Conservation (phyloP, 768 basidiomycete genomes). For the Agrocybe praecox region DNA sequence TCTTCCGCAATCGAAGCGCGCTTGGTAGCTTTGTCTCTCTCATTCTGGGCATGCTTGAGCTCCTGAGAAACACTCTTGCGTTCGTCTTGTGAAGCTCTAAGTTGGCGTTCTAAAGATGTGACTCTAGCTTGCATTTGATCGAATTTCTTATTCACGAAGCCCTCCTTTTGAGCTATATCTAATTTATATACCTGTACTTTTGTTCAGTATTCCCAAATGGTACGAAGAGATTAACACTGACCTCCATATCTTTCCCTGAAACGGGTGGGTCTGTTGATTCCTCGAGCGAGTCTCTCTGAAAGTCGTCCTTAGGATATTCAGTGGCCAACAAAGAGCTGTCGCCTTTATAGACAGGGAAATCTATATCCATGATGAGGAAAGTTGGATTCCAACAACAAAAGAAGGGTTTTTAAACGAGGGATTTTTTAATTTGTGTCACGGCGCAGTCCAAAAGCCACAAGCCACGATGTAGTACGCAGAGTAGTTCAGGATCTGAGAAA, state of each 20-base stretch:
- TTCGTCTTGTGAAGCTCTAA: slow-evolving; percentile 3
- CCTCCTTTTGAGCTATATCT: neutral
- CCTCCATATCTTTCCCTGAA: neutral
- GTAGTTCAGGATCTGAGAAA: no score
- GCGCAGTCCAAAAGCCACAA: no score
- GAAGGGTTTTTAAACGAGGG: no score
- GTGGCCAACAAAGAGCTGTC: no score
- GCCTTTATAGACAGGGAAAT: no score
- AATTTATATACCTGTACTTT: neutral
- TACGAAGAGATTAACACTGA: neutral
- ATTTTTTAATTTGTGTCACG: no score
- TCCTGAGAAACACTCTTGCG: slow-evolving; percentile 1
- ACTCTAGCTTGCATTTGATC: neutral
- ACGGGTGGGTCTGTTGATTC: no score
- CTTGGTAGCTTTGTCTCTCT: neutral
- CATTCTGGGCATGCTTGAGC: slow-evolving; percentile 5
- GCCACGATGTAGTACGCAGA: no score
- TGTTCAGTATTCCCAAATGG: neutral
- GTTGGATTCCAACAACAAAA: no score
- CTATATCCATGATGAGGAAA: no score
- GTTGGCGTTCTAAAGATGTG: neutral
- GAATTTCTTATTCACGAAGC: neutral
- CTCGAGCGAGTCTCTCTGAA: no score
- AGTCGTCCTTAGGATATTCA: no score
- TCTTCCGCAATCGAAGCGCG: slow-evolving; percentile 7